Conservation (phyloP, 148 eudicot species). For the Gaultheria prostrata region DNA sequence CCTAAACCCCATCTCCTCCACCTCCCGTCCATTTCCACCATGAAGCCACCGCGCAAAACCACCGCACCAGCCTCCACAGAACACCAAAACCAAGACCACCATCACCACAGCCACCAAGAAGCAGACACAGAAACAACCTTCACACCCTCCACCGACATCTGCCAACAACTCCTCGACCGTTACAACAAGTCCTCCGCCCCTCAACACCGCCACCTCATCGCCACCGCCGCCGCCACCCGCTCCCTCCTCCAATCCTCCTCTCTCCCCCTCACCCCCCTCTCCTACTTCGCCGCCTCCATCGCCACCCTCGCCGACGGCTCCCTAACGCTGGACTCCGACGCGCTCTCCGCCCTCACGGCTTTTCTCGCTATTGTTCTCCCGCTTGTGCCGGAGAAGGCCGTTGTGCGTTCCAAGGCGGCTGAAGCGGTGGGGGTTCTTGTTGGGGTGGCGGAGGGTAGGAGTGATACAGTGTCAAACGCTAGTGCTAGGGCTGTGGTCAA, state of each 20-base stretch:
- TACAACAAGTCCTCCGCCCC: constrained; percentile 71
- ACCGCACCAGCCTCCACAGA: constrained; percentile 4
- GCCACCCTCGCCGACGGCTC: constrained; percentile 35
- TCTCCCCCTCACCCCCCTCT: constrained; percentile 56
- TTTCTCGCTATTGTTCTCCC: constrained; percentile 66
- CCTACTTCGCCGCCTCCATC: constrained; percentile 80
- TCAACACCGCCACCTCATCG: constrained; percentile 87
- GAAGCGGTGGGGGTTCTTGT: constrained; percentile 58
- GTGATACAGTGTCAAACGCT: constrained; percentile 38
- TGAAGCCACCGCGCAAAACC: constrained; percentile 6
- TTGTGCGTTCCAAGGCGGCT: constrained; percentile 36
- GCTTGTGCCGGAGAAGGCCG: constrained; percentile 34
- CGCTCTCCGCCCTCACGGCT: constrained; percentile 57
- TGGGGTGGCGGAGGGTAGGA: constrained; percentile 32
- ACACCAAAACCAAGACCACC: constrained; percentile 1
- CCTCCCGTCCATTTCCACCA: neutral
- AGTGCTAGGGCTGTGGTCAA: constrained; percentile 71
- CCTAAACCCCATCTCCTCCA: neutral
- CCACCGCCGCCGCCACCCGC: constrained; percentile 82
- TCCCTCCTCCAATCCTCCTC: constrained; percentile 56
- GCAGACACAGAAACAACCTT: constrained; percentile 33
- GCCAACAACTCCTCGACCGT: constrained; percentile 62
- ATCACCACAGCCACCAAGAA: constrained; percentile 22
- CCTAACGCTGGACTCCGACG: constrained; percentile 41
- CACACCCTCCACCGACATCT: constrained; percentile 46